Conservation (phyloP, 2,329 filamentous ascomycete species). For the Hypoxylon sp. region DNA sequence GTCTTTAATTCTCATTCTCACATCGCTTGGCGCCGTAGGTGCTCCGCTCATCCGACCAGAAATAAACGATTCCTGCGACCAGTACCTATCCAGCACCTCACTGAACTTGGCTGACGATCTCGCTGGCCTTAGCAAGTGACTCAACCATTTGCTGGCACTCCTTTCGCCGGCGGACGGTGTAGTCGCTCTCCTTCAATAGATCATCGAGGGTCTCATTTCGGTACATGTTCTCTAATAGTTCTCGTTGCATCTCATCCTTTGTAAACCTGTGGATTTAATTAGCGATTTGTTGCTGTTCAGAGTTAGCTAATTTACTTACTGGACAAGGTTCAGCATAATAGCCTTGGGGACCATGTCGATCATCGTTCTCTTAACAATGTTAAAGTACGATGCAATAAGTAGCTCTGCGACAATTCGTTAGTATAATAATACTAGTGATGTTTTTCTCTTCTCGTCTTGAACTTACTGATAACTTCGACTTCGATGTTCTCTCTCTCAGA, state of each 20-base stretch:
- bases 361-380: slow-evolving; percentile 98
- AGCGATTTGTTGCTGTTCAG: slow-evolving; percentile 33
- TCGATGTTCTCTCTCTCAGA: slow-evolving; percentile 96
- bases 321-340: slow-evolving; percentile 96
- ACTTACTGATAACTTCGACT: slow-evolving; percentile 97
- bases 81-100: slow-evolving; percentile 52
- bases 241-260: slow-evolving; percentile 98
- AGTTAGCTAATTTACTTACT: slow-evolving; percentile 71
- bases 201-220: slow-evolving; percentile 90
- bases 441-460: neutral
- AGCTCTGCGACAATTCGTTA: slow-evolving; percentile 73
- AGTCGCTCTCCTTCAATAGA: slow-evolving; percentile 97
- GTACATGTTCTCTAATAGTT: slow-evolving; percentile 98
- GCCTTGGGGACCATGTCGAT: slow-evolving; percentile 99
- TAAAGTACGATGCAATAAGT: slow-evolving; percentile 96
- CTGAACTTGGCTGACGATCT: slow-evolving; percentile 91
- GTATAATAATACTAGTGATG: neutral
- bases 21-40: slow-evolving; percentile 16
- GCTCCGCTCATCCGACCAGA: slow-evolving; percentile 17
- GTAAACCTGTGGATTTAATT: slow-evolving; percentile 74
- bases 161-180: slow-evolving; percentile 93
- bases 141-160: slow-evolving; percentile 99
- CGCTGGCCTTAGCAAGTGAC: slow-evolving; percentile 87
- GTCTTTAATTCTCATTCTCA: slow-evolving; percentile 9
- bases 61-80: slow-evolving; percentile 8